Conservation (phyloP, 768 basidiomycete species). For the Boletales sp. region DNA sequence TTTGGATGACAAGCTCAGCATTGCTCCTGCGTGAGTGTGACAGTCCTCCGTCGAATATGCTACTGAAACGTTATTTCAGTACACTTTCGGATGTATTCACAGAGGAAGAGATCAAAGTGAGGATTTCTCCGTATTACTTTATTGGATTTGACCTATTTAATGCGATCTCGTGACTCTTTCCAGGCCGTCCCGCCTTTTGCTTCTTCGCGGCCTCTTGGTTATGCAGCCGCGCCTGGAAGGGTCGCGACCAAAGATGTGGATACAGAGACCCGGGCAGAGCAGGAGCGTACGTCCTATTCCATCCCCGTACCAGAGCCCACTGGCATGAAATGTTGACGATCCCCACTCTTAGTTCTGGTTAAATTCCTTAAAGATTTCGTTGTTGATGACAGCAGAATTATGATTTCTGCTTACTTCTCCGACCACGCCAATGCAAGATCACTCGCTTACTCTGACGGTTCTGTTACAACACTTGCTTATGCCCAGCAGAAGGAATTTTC, state of each 20-base stretch:
- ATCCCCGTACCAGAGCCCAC: not conserved
- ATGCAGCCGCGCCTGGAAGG: not conserved
- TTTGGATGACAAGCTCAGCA: not conserved
- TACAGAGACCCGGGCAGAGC: not conserved
- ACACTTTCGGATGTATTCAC: not conserved
- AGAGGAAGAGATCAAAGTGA: not conserved
- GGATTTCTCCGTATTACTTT: too few relatives aligned
- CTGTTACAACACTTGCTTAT: too few relatives aligned
- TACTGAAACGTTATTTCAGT: not conserved
- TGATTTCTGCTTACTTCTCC: too few relatives aligned
- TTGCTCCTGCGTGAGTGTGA: not conserved
- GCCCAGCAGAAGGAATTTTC: too few relatives aligned
- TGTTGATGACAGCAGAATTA: not conserved
- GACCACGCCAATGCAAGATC: too few relatives aligned
- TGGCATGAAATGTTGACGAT: not conserved
- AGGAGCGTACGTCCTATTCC: not conserved
- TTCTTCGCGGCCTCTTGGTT: too few relatives aligned
- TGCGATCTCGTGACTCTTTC: not conserved
- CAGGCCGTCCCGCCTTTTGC: not conserved
- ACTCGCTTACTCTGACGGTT: too few relatives aligned
- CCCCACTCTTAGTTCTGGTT: not conserved
- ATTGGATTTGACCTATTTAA: not conserved
- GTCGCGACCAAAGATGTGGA: not conserved
- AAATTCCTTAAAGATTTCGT: slow-evolving; percentile 1
- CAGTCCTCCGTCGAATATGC: not conserved